These are phyloP conservation scores for Symbiodinium pilosum DNA, from an alignment of 73 alveolate species.

Conservation along the genomic window DNA sequence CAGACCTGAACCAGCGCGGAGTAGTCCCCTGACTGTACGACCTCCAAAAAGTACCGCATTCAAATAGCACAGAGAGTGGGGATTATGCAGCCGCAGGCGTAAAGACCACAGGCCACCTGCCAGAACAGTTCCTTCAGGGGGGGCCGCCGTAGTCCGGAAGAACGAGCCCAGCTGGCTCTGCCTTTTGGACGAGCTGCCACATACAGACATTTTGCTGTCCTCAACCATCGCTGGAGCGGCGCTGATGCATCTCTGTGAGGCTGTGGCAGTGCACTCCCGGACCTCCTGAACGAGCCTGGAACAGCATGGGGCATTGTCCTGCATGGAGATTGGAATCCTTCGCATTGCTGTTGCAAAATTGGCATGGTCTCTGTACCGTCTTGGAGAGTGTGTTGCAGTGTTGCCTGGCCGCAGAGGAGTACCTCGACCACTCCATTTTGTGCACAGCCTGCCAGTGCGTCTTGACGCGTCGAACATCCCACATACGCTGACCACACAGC, in stretches of 20 bases:
- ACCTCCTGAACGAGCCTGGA: too few species aligned
- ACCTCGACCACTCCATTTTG: neutral
- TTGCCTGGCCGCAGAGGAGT: neutral
- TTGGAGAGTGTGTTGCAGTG: neutral
- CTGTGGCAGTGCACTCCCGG: too few species aligned
- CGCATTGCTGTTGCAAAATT: neutral
- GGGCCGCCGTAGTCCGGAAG: too few species aligned
- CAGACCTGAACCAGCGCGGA: too few species aligned
- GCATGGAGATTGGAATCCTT: neutral
- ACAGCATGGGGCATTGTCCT: neutral
- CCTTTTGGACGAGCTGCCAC: too few species aligned
- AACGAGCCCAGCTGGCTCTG: too few species aligned
- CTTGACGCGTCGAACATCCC: neutral
- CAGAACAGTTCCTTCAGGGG: too few species aligned
- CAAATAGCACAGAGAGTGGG: neutral
- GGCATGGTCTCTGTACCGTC: neutral
- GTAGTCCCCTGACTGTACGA: too few species aligned
- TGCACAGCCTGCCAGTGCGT: too few species aligned
- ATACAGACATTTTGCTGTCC: too few species aligned
- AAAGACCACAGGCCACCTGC: neutral
- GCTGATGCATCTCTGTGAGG: too few species aligned
- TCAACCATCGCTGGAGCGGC: too few species aligned
- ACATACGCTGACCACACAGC: neutral
- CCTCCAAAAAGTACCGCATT: neutral
- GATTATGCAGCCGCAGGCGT: neutral